Evolutionary conservation across 2,329 filamentous ascomycete species (phyloP).

Genomic region (Nigrospora osmanthi): DNA sequence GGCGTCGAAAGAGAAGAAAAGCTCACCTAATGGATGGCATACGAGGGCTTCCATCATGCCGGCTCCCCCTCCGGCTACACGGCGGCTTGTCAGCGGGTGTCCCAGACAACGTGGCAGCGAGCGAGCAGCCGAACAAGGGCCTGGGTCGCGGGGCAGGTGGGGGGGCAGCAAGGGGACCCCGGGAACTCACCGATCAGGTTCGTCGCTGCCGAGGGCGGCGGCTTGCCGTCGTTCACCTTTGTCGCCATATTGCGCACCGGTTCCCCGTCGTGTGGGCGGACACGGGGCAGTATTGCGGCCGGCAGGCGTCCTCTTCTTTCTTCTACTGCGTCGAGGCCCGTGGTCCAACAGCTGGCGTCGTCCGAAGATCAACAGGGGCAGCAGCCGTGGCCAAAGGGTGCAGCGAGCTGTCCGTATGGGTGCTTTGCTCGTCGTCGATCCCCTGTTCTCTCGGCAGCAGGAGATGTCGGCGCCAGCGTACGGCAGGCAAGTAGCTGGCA

Average conservation of each 20-base stretch:
- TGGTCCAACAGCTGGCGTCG: too few relatives aligned
- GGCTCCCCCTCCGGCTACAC: slow-evolving; percentile 80
- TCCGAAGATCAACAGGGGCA: too few relatives aligned
- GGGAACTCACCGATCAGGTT: slow-evolving; percentile 73
- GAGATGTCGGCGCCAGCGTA: too few relatives aligned
- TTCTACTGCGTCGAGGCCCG: too few relatives aligned
- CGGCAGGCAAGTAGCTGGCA: too few relatives aligned
- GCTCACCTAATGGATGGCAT: slow-evolving; percentile 84
- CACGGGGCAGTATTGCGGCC: not conserved
- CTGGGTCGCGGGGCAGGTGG: not conserved
- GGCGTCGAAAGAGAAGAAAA: slow-evolving; percentile 1
- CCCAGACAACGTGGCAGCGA: slow-evolving; percentile 7
- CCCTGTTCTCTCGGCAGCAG: too few relatives aligned
- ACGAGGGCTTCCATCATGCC: slow-evolving; percentile 99
- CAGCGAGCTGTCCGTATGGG: too few relatives aligned
- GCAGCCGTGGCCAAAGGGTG: too few relatives aligned
- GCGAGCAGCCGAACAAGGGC: too few relatives aligned
- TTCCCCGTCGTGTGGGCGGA: too few relatives aligned
- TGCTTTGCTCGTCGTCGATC: too few relatives aligned
- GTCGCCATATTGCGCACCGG: slow-evolving; percentile 25
- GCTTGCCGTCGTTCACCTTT: slow-evolving; percentile 49
- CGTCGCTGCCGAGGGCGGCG: slow-evolving; percentile 76
- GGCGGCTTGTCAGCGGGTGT: slow-evolving; percentile 9
- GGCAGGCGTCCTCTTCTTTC: too few relatives aligned
- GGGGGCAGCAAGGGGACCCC: slow-evolving; percentile 1